Conservation (phyloP, 129 eudicot species). For the Rutidosis leptorrhynchoides region DNA sequence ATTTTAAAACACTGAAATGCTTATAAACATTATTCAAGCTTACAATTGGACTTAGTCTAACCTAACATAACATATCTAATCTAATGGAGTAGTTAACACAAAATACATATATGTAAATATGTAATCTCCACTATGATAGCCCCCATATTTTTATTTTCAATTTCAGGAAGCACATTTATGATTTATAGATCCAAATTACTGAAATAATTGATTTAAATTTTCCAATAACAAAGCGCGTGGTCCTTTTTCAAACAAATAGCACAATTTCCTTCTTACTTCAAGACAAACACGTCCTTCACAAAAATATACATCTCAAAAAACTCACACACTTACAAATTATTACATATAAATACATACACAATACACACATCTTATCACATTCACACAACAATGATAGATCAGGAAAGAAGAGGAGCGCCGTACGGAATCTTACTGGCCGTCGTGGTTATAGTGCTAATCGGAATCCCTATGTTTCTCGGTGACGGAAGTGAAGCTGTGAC, state of each 20-base stretch:
- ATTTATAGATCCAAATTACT: too few species aligned
- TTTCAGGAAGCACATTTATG: background rate
- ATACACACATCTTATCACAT: background rate
- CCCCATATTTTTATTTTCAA: too few species aligned
- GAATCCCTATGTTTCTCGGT: slow-evolving; percentile 58
- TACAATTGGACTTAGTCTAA: too few species aligned
- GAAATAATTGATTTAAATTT: too few species aligned
- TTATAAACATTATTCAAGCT: too few species aligned
- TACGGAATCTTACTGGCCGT: slow-evolving; percentile 69
- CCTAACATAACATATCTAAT: too few species aligned
- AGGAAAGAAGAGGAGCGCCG: slow-evolving; percentile 81
- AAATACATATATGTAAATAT: too few species aligned
- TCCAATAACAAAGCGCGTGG: background rate
- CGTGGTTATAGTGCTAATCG: slow-evolving; percentile 53
- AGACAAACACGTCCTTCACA: background rate
- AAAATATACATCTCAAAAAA: background rate
- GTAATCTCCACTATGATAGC: too few species aligned
- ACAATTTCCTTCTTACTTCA: background rate
- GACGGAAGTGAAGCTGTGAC: slow-evolving; percentile 82
- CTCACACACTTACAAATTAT: background rate
- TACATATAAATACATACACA: too few species aligned
- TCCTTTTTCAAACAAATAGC: background rate
- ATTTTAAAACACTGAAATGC: too few species aligned
- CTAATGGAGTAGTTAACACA: too few species aligned
- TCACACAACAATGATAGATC: background rate